These are phyloP conservation scores for Pyronema omphalodes DNA, from an alignment of 495 filamentous ascomycete genomes.

Conservation along the genomic window DNA sequence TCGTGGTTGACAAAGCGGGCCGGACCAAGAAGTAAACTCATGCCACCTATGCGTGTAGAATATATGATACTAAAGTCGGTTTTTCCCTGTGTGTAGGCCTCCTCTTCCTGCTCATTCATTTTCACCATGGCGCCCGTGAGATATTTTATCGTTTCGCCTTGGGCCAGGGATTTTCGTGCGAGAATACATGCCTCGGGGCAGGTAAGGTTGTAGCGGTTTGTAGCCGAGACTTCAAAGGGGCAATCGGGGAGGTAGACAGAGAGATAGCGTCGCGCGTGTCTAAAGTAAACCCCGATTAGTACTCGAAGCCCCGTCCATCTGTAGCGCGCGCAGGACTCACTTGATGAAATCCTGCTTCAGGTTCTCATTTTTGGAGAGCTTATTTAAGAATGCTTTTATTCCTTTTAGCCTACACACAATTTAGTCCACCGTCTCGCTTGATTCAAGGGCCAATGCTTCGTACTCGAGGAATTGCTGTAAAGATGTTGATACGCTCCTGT, in stretches of 20 bases:
- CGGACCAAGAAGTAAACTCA: constrained; percentile 81
- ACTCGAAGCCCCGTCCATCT: neutral
- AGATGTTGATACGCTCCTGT: constrained; percentile 48
- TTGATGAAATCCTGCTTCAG: constrained; percentile 66
- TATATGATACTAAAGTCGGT: constrained; percentile 95
- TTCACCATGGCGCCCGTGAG: constrained; percentile 73
- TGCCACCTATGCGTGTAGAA: constrained; percentile 71
- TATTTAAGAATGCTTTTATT: constrained; percentile 39
- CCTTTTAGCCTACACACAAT: constrained; percentile 11
- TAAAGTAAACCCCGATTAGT: constrained; percentile 22
- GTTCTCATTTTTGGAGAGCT: constrained; percentile 46
- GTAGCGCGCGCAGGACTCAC: constrained; percentile 5
- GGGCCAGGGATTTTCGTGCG: constrained; percentile 55
- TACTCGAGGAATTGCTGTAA: constrained; percentile 48
- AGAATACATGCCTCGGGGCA: constrained; percentile 73
- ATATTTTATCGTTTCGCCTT: constrained; percentile 73
- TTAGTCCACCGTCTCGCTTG: neutral
- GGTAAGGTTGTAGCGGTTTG: constrained; percentile 86
- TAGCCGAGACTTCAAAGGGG: constrained; percentile 83
- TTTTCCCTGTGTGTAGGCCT: constrained; percentile 51
- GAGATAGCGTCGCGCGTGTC: constrained; percentile 78
- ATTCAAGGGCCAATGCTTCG: constrained; percentile 27
- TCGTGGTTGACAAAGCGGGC: constrained; percentile 96
- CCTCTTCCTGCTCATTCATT: constrained; percentile 79
- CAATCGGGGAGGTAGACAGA: constrained; percentile 84